phyloP scores from a whole-genome alignment of 768 basidiomycete species.

The Kwoniella dendrophila region DNA sequence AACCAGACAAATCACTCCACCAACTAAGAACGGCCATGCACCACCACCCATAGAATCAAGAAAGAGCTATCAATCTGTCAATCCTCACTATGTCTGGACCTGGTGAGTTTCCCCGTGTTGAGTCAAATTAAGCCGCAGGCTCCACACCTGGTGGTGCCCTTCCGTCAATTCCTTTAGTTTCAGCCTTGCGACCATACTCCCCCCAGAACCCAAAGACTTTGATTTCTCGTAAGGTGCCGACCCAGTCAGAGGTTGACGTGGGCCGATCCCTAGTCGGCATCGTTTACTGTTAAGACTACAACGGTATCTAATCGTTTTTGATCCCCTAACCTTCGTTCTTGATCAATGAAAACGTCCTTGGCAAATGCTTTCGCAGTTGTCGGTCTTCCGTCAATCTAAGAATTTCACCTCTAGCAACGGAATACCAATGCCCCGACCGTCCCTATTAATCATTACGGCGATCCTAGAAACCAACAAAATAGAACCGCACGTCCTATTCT shows the following conservation, averaged over 20 bases:
- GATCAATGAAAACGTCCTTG: slow-evolving; percentile 84
- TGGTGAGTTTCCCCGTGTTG: slow-evolving; percentile 54
- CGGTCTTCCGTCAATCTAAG: slow-evolving; percentile 79
- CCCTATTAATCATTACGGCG: slow-evolving; percentile 78
- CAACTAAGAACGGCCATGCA: slow-evolving; percentile 88
- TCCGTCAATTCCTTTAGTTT: slow-evolving; percentile 83
- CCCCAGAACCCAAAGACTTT: slow-evolving; percentile 86
- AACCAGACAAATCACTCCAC: slow-evolving; percentile 94
- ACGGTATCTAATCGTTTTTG: slow-evolving; percentile 81
- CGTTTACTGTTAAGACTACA: slow-evolving; percentile 83
- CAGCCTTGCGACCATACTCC: slow-evolving; percentile 72
- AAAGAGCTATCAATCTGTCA: slow-evolving; percentile 83
- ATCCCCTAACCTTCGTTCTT: slow-evolving; percentile 81
- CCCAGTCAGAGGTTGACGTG: slow-evolving; percentile 64
- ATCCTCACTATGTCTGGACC: slow-evolving; percentile 76
- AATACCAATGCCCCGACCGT: slow-evolving; percentile 82
- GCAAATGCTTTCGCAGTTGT: slow-evolving; percentile 82
- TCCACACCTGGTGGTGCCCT: slow-evolving; percentile 78
- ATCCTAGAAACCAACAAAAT: slow-evolving; percentile 81
- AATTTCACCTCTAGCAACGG: slow-evolving; percentile 81
- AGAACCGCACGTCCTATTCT: slow-evolving; percentile 79
- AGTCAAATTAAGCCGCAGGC: slow-evolving; percentile 84
- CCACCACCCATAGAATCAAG: slow-evolving; percentile 82
- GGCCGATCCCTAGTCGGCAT: slow-evolving; percentile 78
- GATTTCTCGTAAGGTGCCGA: slow-evolving; percentile 83